Conservation (phyloP, 208 protist genomes). For the Acanthamoeba royreba region DNA sequence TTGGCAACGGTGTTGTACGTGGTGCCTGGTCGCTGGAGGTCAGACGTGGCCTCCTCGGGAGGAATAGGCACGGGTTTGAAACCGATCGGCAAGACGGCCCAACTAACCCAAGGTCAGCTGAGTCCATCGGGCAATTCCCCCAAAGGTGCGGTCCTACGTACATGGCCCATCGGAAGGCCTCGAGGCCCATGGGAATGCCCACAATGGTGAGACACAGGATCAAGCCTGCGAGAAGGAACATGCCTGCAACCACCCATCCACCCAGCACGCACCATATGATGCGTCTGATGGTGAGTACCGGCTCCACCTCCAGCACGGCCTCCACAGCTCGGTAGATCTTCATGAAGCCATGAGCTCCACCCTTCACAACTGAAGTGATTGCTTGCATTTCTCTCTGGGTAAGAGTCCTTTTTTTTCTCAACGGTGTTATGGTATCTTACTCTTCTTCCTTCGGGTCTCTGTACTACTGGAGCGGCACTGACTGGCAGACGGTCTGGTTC, state of each 20-base stretch:
- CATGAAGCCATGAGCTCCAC: not conserved
- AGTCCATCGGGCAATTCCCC: not conserved
- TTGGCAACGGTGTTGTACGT: slow-evolving; percentile 13
- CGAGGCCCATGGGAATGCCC: slow-evolving; percentile 24
- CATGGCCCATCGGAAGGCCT: not conserved
- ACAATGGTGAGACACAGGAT: slow-evolving; percentile 24
- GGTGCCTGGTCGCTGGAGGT: not conserved
- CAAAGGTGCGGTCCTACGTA: not conserved
- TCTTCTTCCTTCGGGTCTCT: not conserved
- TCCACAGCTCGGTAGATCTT: not conserved
- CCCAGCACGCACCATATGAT: not conserved
- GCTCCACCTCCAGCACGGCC: slow-evolving; percentile 3
- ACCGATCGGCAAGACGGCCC: not conserved
- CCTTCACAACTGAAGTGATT: no score
- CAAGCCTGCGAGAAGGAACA: not conserved
- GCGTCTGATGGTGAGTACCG: not conserved
- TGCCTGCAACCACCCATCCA: not conserved
- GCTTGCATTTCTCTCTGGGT: not conserved
- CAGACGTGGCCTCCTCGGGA: not conserved
- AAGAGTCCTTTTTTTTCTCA: not conserved
- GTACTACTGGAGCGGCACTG: no score
- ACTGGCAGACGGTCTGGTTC: no score
- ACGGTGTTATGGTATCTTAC: not conserved
- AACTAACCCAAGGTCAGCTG: not conserved
- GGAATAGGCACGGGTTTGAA: not conserved